phyloP scores from a whole-genome alignment of 805 yeast genomes.

The Blastobotrys muscicola region DNA sequence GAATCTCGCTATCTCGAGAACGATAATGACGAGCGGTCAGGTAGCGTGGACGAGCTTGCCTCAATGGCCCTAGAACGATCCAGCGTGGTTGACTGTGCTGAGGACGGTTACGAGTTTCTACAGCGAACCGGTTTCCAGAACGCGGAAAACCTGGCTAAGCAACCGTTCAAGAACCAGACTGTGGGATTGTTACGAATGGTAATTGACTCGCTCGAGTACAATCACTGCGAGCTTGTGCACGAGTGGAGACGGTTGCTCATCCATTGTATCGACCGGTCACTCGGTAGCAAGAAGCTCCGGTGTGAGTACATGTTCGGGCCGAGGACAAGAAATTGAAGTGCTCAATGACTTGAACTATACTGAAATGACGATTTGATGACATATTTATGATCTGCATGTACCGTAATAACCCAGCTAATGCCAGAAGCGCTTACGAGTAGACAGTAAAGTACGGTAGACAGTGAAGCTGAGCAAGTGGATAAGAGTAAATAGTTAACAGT shows the following conservation, averaged over 20 bases:
- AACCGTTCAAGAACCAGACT: conserved; percentile 38
- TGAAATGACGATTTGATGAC: neutral
- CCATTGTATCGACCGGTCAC: conserved; percentile 10
- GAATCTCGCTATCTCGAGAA: conserved; percentile 12
- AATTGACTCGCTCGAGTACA: conserved; percentile 16
- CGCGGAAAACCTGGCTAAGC: conserved; percentile 25
- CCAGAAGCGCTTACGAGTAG: neutral
- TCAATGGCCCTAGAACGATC: conserved; percentile 1
- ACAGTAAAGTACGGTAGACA: neutral
- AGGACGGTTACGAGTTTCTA: conserved; percentile 43
- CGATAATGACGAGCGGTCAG: no score
- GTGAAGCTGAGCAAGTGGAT: no score
- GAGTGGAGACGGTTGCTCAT: conserved; percentile 10
- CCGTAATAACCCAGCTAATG: neutral
- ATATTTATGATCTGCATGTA: neutral
- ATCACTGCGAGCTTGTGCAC: conserved; percentile 23
- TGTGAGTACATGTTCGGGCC: conserved; percentile 7
- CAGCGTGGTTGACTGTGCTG: conserved; percentile 19
- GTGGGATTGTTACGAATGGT: conserved; percentile 42
- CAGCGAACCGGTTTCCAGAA: conserved; percentile 31
- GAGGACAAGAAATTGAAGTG: neutral
- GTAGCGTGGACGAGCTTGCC: no score
- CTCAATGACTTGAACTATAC: no score
- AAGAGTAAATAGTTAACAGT: no score
- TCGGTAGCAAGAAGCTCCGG: conserved; percentile 7